These are phyloP conservation scores for Magnusiomyces paraingens DNA, from an alignment of 1,139 yeast genomes.

Conservation along the genomic window DNA sequence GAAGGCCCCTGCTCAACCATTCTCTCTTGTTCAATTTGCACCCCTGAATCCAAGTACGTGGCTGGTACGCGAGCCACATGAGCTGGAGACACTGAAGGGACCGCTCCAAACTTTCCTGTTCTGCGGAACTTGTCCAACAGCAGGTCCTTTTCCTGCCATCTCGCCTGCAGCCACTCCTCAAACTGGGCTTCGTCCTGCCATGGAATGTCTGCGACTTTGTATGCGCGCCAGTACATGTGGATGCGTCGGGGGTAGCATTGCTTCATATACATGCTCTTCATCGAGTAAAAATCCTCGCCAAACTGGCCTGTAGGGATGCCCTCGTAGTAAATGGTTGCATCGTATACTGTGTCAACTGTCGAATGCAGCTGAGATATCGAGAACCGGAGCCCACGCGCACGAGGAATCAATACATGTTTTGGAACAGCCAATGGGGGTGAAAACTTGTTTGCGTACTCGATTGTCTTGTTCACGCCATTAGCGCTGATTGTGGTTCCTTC, in stretches of 20 bases:
- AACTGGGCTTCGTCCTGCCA: conserved; percentile 50
- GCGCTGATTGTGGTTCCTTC: conserved; percentile 88
- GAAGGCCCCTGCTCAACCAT: neutral
- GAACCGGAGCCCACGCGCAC: conserved; percentile 71
- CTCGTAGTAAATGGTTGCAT: conserved; percentile 75
- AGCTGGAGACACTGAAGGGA: conserved; percentile 1
- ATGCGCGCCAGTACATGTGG: conserved; percentile 56
- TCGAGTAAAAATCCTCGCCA: conserved; percentile 73
- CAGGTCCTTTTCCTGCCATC: conserved; percentile 78
- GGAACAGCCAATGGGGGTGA: conserved; percentile 36
- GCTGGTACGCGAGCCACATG: neutral
- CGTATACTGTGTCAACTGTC: conserved; percentile 68
- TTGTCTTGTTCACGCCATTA: conserved; percentile 54
- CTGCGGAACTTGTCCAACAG: conserved; percentile 54
- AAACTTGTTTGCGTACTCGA: conserved; percentile 48
- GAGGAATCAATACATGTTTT: conserved; percentile 68
- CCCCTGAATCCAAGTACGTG: neutral
- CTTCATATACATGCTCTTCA: conserved; percentile 54
- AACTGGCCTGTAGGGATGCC: conserved; percentile 55
- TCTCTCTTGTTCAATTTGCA: neutral
- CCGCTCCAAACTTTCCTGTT: conserved; percentile 47
- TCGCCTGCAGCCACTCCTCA: conserved; percentile 64
- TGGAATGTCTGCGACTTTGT: conserved; percentile 58
- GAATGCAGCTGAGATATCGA: conserved; percentile 52
- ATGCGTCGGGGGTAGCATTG: conserved; percentile 69